Evolutionary conservation across 257 asterid genomes (phyloP), one percentile per base, ranked within the genome.

Genomic region (Fraxinus excelsior): DNA sequence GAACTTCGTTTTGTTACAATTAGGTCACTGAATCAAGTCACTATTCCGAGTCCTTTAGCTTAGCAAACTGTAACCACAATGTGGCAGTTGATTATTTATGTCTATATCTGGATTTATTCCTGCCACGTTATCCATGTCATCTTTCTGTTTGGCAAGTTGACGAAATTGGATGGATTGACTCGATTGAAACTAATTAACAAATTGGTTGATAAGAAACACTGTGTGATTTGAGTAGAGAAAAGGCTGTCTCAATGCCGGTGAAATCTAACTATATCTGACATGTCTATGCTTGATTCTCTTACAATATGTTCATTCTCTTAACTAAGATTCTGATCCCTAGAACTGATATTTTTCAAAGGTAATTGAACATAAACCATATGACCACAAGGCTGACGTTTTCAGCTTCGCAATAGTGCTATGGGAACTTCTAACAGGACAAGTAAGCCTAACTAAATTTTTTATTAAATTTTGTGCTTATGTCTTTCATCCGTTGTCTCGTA

Each of bases 391-490:
- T 19, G 99, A 95, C 25, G 88, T 92, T 77, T 95, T 95, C 81
- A 95, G 99, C 83, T 95, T 92, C 46, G 99, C 98, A 82, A 87
- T 92, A 72, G 95, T 95, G 72, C 71, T 95, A 53, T 95, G 99
- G 99, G 99, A 95, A 84, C 74, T 95, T 79, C 87, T 92, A 81
- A 91, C 99, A 0, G 98, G 98, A 82, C 88, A 95, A 97, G 99
- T 95, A 86, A 70, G 40, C 46, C 38, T 42, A 16, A 46, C 51
- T 62, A 28, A 32, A 25, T 74, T 64, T 32, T 65, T 14, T 40
- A 62, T 62, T 10, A 1, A 18, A 72, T 60, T 77, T 67, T 74
- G 31, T 51, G 71, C 73, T 60, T 60, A 5, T 60, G 42, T 5
- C 51, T 25, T 9, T 35, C 71, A n/a, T 75, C 72, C 31, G 40